Evolutionary conservation across 2,329 filamentous ascomycete species (phyloP).

Genomic region (Xylariales sp.): DNA sequence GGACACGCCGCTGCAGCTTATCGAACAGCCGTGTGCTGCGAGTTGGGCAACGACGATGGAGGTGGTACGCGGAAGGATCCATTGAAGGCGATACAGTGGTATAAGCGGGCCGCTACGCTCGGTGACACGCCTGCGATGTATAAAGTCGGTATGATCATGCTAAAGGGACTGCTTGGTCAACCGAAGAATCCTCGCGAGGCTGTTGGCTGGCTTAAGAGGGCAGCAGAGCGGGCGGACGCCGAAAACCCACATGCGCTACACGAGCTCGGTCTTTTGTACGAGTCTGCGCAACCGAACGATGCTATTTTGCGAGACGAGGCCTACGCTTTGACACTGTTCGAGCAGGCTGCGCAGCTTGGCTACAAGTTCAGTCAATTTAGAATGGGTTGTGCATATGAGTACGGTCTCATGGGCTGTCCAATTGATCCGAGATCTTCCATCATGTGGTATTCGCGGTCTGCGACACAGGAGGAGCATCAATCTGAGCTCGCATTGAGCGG

Average conservation of each 20-base stretch:
- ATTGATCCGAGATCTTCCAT: constrained; percentile 84
- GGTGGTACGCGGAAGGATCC: constrained; percentile 89
- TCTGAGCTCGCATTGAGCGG: constrained; percentile 78
- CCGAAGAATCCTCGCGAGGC: constrained; percentile 77
- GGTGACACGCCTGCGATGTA: constrained; percentile 96
- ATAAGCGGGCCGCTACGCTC: constrained; percentile 83
- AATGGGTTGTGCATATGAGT: constrained; percentile 83
- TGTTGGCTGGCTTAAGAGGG: constrained; percentile 86
- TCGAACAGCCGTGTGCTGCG: constrained; percentile 92
- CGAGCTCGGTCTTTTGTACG: constrained; percentile 68
- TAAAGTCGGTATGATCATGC: constrained; percentile 92
- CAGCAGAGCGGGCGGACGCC: constrained; percentile 78
- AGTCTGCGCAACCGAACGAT: constrained; percentile 62
- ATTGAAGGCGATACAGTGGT: constrained; percentile 96
- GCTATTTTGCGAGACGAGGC: constrained; percentile 74
- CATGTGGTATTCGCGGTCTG: constrained; percentile 88
- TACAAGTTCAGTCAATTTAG: constrained; percentile 96
- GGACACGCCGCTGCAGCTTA: constrained; percentile 86
- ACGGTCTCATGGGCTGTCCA: constrained; percentile 75
- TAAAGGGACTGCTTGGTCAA: constrained; percentile 92
- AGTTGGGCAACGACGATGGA: constrained; percentile 90
- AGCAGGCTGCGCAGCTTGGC: constrained; percentile 78
- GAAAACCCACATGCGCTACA: constrained; percentile 96
- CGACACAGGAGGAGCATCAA: constrained; percentile 90
- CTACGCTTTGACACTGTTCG: constrained; percentile 78